Base-by-base conservation (phyloP, 371 early-diverging fungal genomes). In the Dichotomocladium elegans region DNA sequence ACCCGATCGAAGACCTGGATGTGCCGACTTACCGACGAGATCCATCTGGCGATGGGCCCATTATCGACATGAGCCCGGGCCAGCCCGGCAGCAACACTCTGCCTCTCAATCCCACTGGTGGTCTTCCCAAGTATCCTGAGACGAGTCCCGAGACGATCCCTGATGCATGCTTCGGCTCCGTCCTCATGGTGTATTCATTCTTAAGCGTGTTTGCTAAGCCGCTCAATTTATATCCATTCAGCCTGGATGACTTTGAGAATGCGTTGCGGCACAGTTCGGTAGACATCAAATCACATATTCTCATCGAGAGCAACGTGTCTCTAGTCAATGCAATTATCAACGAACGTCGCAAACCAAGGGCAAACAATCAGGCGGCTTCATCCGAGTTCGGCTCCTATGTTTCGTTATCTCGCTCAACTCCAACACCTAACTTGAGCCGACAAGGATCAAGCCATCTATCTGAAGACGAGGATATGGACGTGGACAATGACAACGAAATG, bases 1-100 rank as follows among this genome's bases (percentile, higher is more conserved):
- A 78, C 37, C 85, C 85, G 4, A 78, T 83, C 24, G 85, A 85
- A 50, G 85, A 85, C 58, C 53, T 85, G 26, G 78, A 81, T 29
- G 41, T 84, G 15, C 73, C 76, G 2, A 30, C 46, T 11, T 75
- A 75, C 37, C 44, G 72, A 28, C 57, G 70, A 8, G 53, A 58
- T 27, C 68, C 70, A 17, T 55, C 59, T 22, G 67, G 68, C 0
- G 53, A 28, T 15, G 65, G 68, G 0, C 51, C 52, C 4, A 58
- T 75, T 15, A 57, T 58, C 14, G 66, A 72, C 47, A 70, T 75
- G 70, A 46, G 57, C 19, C 70, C 70, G 12, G 66, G 58, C 8
- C 57, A 58, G 15, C 11, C 41, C n/a, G 54, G 55, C 19, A 50
- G 41, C 14, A 48, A 41, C 4, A 29, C 47, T 1, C 17, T 21